Evolutionary conservation across 345 rosid genomes (phyloP).

Genomic region (Camelina sativa): DNA sequence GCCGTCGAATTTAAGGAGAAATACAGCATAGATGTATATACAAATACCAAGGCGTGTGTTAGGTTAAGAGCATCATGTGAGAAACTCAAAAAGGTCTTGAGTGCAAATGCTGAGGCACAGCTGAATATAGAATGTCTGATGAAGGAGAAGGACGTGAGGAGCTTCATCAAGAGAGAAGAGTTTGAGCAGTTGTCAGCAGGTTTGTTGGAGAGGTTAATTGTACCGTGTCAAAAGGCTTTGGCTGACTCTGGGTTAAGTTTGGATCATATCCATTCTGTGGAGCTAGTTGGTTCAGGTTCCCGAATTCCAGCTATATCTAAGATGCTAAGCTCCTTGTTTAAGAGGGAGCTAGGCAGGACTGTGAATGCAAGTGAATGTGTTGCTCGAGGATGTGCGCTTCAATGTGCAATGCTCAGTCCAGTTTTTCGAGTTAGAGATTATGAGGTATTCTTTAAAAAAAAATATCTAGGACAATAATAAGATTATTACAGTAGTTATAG

Average conservation of each 20-base stretch:
- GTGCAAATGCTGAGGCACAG: constrained; percentile 74
- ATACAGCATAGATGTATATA: constrained; percentile 61
- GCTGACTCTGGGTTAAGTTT: constrained; percentile 56
- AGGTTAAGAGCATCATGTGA: constrained; percentile 68
- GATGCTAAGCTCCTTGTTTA: constrained; percentile 53
- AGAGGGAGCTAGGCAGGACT: constrained; percentile 65
- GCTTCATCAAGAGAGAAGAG: constrained; percentile 69
- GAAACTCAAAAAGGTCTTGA: constrained; percentile 70
- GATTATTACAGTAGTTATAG: background rate
- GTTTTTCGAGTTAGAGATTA: constrained; percentile 60
- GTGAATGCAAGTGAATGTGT: constrained; percentile 75
- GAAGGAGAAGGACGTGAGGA: constrained; percentile 73
- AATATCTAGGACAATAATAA: background rate
- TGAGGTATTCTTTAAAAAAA: constrained; percentile 47
- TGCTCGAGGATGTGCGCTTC: constrained; percentile 75
- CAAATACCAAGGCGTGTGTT: constrained; percentile 59
- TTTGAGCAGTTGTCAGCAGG: constrained; percentile 57
- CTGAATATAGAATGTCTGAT: constrained; percentile 70
- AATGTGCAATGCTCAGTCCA: constrained; percentile 79
- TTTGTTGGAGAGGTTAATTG: constrained; percentile 55
- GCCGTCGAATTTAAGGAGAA: constrained; percentile 60
- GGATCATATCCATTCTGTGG: constrained; percentile 61
- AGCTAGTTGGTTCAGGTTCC: constrained; percentile 78
- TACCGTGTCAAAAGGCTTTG: constrained; percentile 65
- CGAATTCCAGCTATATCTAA: constrained; percentile 64